Base-by-base conservation (phyloP, 1,139 yeast genomes). In the Yamadazyma dendronema region DNA sequence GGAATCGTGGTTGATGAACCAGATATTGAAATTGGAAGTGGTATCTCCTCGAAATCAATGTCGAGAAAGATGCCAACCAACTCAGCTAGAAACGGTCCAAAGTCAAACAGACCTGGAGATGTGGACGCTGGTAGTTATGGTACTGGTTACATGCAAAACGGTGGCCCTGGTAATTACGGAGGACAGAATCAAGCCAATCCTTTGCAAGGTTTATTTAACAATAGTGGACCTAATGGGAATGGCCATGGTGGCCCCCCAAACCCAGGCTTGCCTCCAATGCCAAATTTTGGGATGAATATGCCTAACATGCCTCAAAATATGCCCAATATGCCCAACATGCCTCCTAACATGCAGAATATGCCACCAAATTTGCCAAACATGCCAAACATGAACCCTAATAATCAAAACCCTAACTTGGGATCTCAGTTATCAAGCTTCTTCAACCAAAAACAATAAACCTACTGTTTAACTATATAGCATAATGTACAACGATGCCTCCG, bases 1-100 rank as follows among this genome's bases (percentile, higher is more conserved):
- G 96, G 96, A 36, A 67, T 88, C 59, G 88, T 84, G 19, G 79
- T 92, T 55, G 98, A 92, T 60, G 98, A 92, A 61, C 98, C 98
- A 2, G 98, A 92, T 65, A 92, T 92, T 52, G 96, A 89, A 59
- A 86, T 92, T 25, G 97, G 97, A 35, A 81, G 89, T 34, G 97
- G 97, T 44, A 85, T 89, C 31, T 85, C 96, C 0, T 87, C 97
- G 3, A 90, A 90, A 62, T 92, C 96, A 17, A 88, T 88, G 66
- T 83, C 92, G 4, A 81, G 79, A 61, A 85, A 82, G 56, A 84
- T 84, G 90, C 94, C 94, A 11, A 84, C 92, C 9, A 86, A 87
- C 57, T 80, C 88, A n/a, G 79, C 89, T 6, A 77, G 86, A 63
- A 83, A 84, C 57, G 95, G 95, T 4, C 95, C 95, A 26, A 79